phyloP scores from a whole-genome alignment of 306 rosid species.

The Begonia peltatifolia region DNA sequence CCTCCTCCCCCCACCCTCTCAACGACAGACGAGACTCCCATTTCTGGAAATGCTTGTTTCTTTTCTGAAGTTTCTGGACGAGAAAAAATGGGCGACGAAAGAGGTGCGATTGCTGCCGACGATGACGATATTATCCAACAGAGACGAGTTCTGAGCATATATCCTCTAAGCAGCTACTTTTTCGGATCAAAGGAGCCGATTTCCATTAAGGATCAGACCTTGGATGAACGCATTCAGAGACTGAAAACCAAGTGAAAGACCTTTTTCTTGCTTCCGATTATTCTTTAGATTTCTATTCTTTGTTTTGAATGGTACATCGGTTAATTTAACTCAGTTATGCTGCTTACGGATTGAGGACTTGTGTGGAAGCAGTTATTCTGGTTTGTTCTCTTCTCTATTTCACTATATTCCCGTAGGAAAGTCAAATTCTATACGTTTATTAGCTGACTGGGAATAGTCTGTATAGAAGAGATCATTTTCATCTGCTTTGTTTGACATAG shows the following conservation, averaged over 20 bases:
- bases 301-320: not conserved
- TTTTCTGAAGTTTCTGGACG: not conserved
- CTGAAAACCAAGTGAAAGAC: conserved; percentile 40
- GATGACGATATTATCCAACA: conserved; percentile 5
- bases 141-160: conserved; percentile 28
- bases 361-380: conserved; percentile 69
- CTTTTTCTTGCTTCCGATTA: not conserved
- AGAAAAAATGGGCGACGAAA: conserved; percentile 34
- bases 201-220: conserved; percentile 35
- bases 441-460: no score
- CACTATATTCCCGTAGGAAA: not conserved
- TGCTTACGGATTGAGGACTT: conserved; percentile 56
- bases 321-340: conserved; percentile 35
- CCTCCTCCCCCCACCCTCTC: no score
- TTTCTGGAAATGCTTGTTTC: not conserved
- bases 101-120: not conserved
- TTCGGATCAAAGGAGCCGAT: conserved; percentile 54
- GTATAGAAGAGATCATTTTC: no score
- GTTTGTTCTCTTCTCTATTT: conserved; percentile 22
- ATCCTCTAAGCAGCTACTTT: conserved; percentile 59
- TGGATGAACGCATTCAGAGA: conserved; percentile 35
- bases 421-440: no score
- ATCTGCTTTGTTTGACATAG: no score
- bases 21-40: not conserved
- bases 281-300: not conserved